These are phyloP conservation scores for Sclerotinia glacialis DNA, from an alignment of 2,329 filamentous ascomycete genomes.

Conservation along the genomic window DNA sequence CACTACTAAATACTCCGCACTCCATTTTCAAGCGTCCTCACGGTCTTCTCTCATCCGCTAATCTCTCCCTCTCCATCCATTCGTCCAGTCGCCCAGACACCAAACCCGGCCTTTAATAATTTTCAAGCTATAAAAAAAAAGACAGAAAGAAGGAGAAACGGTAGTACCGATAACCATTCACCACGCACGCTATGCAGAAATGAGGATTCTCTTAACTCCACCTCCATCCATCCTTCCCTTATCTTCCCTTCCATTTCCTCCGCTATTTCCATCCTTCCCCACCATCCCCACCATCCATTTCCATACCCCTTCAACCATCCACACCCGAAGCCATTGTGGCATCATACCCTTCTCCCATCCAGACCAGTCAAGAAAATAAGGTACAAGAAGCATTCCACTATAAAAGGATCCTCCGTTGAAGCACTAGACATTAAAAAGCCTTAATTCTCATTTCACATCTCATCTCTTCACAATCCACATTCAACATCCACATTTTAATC, in stretches of 20 bases:
- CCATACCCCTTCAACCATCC: neutral
- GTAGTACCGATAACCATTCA: slow-evolving; percentile 12
- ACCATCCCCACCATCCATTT: neutral
- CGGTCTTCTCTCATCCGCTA: neutral
- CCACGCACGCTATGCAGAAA: slow-evolving; percentile 29
- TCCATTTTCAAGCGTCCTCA: neutral
- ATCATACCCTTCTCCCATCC: neutral
- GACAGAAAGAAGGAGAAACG: neutral
- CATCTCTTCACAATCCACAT: slow-evolving; percentile 29
- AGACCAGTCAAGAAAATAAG: slow-evolving; percentile 17
- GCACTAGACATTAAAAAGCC: slow-evolving; percentile 31
- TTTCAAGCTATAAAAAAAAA: slow-evolving; percentile 7
- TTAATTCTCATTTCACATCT: slow-evolving; percentile 24
- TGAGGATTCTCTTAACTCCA: slow-evolving; percentile 11
- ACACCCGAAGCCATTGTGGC: neutral
- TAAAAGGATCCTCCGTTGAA: slow-evolving; percentile 19
- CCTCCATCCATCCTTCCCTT: slow-evolving; percentile 10
- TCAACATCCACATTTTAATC: slow-evolving; percentile 31
- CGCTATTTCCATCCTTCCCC: neutral
- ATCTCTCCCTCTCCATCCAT: neutral
- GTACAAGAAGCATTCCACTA: slow-evolving; percentile 15
- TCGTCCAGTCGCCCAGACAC: slow-evolving; percentile 8
- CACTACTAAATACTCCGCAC: too few species aligned
- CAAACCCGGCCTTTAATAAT: neutral
- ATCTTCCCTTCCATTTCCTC: neutral